These are phyloP conservation scores for Magnolia officinalis DNA, from an alignment of 164 flowering plant species.

Conservation along the genomic window DNA sequence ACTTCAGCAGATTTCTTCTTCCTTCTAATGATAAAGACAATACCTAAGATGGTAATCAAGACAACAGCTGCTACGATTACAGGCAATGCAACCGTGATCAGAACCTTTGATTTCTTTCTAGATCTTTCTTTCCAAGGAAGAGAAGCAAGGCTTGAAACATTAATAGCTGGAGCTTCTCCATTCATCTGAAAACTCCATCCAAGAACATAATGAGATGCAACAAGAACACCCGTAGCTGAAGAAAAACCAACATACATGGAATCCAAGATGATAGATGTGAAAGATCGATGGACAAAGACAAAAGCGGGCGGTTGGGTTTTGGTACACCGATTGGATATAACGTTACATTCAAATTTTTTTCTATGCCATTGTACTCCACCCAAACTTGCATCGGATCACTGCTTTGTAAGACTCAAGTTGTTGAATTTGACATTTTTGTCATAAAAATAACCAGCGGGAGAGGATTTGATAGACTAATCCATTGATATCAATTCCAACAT, in stretches of 20 bases:
- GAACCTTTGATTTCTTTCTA: background rate
- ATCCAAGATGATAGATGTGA: constrained; percentile 13
- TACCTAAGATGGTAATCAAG: background rate
- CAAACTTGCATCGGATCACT: background rate
- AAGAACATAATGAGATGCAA: constrained; percentile 50
- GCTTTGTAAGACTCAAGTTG: background rate
- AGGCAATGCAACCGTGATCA: constrained; percentile 4
- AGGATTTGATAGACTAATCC: constrained; percentile 27
- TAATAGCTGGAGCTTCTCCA: constrained; percentile 35
- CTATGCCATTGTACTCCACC: background rate
- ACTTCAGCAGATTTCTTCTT: constrained; percentile 5
- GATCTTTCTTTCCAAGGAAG: constrained; percentile 23
- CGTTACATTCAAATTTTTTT: constrained; percentile 1
- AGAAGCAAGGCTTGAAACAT: constrained; percentile 38
- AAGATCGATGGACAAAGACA: constrained; percentile 14
- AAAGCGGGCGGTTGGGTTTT: constrained; percentile 14
- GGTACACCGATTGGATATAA: constrained; percentile 19
- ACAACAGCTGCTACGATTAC: background rate
- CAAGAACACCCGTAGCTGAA: constrained; percentile 41
- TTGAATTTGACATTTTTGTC: background rate
- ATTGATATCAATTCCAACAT: constrained; percentile 55
- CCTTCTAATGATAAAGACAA: background rate
- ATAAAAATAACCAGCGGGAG: constrained; percentile 16
- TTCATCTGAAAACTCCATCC: constrained; percentile 62
- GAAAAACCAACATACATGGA: constrained; percentile 65